Evolutionary conservation across 805 yeast species (phyloP).

Genomic region (Nematodospora valgi): DNA sequence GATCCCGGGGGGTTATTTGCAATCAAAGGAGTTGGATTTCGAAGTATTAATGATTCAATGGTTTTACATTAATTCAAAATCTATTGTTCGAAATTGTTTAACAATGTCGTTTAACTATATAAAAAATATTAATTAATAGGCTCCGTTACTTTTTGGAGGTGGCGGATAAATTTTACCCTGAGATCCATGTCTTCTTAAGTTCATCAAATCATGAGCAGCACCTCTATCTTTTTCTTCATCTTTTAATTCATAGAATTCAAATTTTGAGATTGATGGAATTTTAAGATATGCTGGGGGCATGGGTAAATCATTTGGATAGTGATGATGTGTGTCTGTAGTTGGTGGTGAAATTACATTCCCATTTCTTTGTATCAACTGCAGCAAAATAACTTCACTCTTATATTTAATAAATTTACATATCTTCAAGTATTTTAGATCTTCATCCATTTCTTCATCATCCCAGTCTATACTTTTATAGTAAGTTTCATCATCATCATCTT

Average conservation of each 20-base stretch:
- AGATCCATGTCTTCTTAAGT: constrained; percentile 18
- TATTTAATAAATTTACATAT: constrained; percentile 40
- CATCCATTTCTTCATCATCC: constrained; percentile 48
- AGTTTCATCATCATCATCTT: constrained; percentile 17
- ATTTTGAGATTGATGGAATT: constrained; percentile 15
- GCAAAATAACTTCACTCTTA: constrained; percentile 20
- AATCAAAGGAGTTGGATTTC: too few species aligned
- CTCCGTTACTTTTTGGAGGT: too few species aligned
- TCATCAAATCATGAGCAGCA: constrained; percentile 27
- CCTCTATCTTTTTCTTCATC: constrained; percentile 27
- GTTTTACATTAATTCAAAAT: too few species aligned
- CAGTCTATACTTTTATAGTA: constrained; percentile 35
- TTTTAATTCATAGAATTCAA: constrained; percentile 14
- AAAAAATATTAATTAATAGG: too few species aligned
- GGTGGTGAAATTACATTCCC: constrained; percentile 1
- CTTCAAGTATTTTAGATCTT: constrained; percentile 42
- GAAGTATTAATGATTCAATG: too few species aligned
- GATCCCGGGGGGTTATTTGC: too few species aligned
- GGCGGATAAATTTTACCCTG: too few species aligned
- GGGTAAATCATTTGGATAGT: constrained; percentile 1
- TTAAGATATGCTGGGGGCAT: constrained; percentile 5
- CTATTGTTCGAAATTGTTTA: too few species aligned
- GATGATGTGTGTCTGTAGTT: constrained; percentile 1
- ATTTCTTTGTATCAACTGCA: constrained; percentile 1
- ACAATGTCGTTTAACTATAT: too few species aligned